These are phyloP conservation scores for Crithidia mellificae DNA, from an alignment of 208 protist species.

Conservation along the genomic window DNA sequence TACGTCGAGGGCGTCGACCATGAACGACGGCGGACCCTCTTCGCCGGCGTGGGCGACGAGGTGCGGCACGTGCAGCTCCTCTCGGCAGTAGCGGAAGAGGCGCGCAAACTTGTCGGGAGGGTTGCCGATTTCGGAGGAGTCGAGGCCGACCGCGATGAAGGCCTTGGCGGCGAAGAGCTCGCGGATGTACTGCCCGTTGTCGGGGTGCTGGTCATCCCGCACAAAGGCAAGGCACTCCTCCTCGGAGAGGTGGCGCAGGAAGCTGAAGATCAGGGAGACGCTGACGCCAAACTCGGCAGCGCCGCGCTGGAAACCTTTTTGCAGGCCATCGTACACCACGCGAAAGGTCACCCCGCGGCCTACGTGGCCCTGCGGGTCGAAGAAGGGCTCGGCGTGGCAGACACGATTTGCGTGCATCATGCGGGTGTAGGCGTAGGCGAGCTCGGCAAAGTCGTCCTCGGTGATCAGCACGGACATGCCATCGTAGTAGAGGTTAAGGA, in stretches of 20 bases:
- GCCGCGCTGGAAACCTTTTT: constrained; percentile 35
- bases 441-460: constrained; percentile 54
- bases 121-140: constrained; percentile 47
- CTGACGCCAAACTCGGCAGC: constrained; percentile 42
- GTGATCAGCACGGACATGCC: constrained; percentile 49
- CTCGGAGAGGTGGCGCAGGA: constrained; percentile 50
- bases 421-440: constrained; percentile 50
- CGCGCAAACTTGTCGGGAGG: constrained; percentile 56
- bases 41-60: constrained; percentile 61
- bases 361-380: constrained; percentile 59
- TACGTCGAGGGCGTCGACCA: constrained; percentile 25
- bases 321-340: constrained; percentile 49
- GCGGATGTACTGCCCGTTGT: constrained; percentile 42
- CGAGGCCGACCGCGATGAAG: constrained; percentile 54
- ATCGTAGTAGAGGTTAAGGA: constrained; percentile 63
- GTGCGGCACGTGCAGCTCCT: constrained; percentile 40
- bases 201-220: constrained; percentile 28
- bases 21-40: constrained; percentile 51
- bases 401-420: constrained; percentile 37
- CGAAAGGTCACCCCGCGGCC: constrained; percentile 42
- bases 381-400: constrained; percentile 56
- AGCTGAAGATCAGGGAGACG: constrained; percentile 46
- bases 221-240: constrained; percentile 43
- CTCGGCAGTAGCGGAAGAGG: constrained; percentile 48
- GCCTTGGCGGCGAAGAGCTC: constrained; percentile 41